Evolutionary conservation across 2,329 filamentous ascomycete species (phyloP).

Genomic region (Pseudofabraea citricarpa): DNA sequence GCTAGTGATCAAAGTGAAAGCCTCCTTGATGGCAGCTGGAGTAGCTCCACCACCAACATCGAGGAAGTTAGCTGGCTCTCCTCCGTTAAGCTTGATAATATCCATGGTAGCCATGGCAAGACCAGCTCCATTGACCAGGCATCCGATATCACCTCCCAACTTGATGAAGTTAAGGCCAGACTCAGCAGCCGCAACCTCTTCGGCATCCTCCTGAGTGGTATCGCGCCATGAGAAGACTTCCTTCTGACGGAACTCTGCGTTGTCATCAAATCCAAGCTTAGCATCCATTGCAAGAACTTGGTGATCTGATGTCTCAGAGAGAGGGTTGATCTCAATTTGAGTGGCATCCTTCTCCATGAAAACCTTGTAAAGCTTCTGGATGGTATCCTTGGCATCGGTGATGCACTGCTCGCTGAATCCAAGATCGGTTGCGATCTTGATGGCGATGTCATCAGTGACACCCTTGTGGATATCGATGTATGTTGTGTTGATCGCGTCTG

Average conservation of each 20-base stretch:
- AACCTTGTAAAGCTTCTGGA: constrained; percentile 98
- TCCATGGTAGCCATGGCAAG: constrained; percentile 99
- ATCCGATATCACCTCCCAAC: constrained; percentile 98
- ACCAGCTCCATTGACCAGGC: constrained; percentile 97
- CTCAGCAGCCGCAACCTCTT: constrained; percentile 95
- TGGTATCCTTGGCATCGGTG: constrained; percentile 89
- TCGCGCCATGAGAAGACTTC: constrained; percentile 94
- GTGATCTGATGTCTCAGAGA: constrained; percentile 97
- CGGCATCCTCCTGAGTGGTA: constrained; percentile 89
- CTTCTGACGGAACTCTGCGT: constrained; percentile 97
- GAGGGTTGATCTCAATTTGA: constrained; percentile 99
- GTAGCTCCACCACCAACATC: constrained; percentile 98
- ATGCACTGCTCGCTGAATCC: constrained; percentile 98
- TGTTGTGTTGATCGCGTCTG: constrained; percentile 91
- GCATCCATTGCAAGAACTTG: constrained; percentile 99
- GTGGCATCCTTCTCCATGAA: constrained; percentile 98
- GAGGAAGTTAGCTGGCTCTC: constrained; percentile 94
- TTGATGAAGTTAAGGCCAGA: constrained; percentile 99
- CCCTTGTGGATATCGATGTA: constrained; percentile 90
- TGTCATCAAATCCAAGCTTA: constrained; percentile 98
- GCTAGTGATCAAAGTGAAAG: constrained; percentile 97
- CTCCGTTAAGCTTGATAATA: constrained; percentile 99
- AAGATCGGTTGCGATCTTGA: constrained; percentile 82
- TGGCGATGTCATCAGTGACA: constrained; percentile 92
- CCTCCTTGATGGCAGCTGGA: constrained; percentile 91